Conservation (phyloP, 129 eudicot genomes). For the Logfia minima region DNA sequence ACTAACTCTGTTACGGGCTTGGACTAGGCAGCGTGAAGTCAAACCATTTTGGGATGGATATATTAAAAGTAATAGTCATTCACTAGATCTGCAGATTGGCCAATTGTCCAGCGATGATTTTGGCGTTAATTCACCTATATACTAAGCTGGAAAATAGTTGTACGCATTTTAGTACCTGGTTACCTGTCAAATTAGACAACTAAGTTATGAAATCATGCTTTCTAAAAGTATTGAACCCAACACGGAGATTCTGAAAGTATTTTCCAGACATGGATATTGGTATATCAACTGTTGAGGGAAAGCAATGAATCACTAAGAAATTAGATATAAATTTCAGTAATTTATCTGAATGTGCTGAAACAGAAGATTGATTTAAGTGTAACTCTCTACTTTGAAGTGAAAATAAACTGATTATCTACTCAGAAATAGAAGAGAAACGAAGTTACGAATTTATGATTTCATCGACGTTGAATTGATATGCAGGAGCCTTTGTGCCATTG, state of each 20-base stretch:
- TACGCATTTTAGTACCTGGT: not conserved
- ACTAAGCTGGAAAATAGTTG: not conserved
- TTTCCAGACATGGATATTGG: not conserved
- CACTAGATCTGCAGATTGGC: conserved; percentile 1
- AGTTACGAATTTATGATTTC: not conserved
- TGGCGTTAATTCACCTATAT: not conserved
- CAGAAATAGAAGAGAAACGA: not conserved
- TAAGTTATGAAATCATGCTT: not conserved
- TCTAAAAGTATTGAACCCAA: not conserved
- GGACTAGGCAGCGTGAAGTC: not conserved
- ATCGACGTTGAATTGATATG: conserved; percentile 10
- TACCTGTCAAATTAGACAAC: not conserved
- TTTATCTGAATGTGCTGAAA: not conserved
- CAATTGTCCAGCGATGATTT: not conserved
- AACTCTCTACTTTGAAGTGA: not conserved
- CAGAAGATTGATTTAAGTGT: not conserved
- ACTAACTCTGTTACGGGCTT: not conserved
- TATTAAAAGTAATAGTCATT: not conserved
- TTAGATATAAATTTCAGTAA: not conserved
- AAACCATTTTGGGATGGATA: not conserved
- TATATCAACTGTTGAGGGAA: no score
- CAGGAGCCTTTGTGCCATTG: conserved; percentile 84
- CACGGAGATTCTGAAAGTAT: not conserved
- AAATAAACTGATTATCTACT: not conserved
- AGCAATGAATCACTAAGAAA: not conserved